Evolutionary conservation across 1,284 basidiomycete species (phyloP).

Genomic region (Trametes hirsuta): DNA sequence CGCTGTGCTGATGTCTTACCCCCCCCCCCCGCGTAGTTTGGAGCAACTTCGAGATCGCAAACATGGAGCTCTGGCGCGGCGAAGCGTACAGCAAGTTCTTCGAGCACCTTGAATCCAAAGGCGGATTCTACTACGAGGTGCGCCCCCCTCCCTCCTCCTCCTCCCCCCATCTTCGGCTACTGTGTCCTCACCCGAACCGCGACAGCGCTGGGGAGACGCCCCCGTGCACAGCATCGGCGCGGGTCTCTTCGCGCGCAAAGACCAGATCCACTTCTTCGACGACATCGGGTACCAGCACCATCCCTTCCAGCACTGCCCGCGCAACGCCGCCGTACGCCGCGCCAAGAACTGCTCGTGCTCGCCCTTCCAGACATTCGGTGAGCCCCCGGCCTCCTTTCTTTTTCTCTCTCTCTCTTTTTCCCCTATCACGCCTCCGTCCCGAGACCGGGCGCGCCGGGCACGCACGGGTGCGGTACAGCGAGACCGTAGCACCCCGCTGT

Average conservation of each 20-base stretch:
- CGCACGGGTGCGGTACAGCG: no score
- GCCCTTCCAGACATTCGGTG: slow-evolving; percentile 47
- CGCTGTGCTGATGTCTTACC: background rate
- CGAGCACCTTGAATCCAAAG: slow-evolving; percentile 68
- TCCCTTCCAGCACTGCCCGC: slow-evolving; percentile 57
- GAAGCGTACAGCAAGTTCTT: slow-evolving; percentile 76
- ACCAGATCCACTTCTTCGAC: slow-evolving; percentile 72
- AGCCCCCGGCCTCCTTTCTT: slow-evolving; percentile 22
- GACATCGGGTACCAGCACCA: slow-evolving; percentile 65
- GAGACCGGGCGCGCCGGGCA: no score
- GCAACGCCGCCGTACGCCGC: slow-evolving; percentile 42
- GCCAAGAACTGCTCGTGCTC: slow-evolving; percentile 50
- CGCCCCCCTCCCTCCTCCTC: slow-evolving; percentile 18
- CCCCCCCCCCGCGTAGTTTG: slow-evolving; percentile 49
- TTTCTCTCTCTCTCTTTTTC: background rate
- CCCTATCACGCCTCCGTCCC: background rate
- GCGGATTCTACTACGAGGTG: slow-evolving; percentile 82
- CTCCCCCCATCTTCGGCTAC: background rate
- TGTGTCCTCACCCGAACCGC: background rate
- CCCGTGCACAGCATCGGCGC: slow-evolving; percentile 80
- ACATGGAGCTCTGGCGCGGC: slow-evolving; percentile 61
- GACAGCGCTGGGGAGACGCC: slow-evolving; percentile 76
- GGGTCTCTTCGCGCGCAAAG: slow-evolving; percentile 61
- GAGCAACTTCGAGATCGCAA: slow-evolving; percentile 81
- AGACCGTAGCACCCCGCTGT: no score